Evolutionary conservation across 1,284 basidiomycete genomes (phyloP).

Genomic region (Trametes hirsuta): DNA sequence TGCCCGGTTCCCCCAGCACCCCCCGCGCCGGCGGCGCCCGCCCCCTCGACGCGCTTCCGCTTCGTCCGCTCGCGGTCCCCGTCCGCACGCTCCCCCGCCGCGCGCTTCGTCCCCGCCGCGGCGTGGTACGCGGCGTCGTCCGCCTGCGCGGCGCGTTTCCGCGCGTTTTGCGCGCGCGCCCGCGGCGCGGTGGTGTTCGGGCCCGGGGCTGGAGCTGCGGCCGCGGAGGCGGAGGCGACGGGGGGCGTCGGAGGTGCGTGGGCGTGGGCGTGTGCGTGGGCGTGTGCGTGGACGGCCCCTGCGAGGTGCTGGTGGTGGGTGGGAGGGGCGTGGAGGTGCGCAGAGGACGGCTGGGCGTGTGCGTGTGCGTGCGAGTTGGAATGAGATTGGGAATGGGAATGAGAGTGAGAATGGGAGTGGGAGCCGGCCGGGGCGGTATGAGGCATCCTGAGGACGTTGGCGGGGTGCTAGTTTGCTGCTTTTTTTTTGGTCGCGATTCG

Average conservation of each 20-base stretch:
- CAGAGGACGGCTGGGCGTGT: conserved; percentile 5
- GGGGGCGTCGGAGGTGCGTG: conserved; percentile 3
- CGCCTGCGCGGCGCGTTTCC: conserved; percentile 30
- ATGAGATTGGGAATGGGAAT: no score
- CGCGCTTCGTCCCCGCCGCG: conserved; percentile 30
- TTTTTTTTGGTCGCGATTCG: no score
- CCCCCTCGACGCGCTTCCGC: conserved; percentile 60
- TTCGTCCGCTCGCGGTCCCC: conserved; percentile 66
- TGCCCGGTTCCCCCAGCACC: conserved; percentile 4
- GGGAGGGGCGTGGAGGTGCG: background rate
- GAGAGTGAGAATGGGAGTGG: background rate
- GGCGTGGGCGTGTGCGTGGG: background rate
- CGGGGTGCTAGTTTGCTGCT: no score
- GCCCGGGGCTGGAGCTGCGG: background rate
- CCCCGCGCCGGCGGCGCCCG: conserved; percentile 22
- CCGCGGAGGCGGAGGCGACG: conserved; percentile 5
- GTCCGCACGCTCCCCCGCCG: conserved; percentile 41
- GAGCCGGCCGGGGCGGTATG: no score
- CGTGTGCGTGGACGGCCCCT: background rate
- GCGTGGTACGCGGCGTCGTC: conserved; percentile 39
- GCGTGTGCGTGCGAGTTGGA: conserved; percentile 3
- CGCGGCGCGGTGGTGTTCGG: conserved; percentile 3
- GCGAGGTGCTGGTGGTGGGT: background rate
- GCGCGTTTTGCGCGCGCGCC: conserved; percentile 24
- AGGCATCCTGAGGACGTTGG: no score